These are phyloP conservation scores for Metarhizium rileyi DNA, from an alignment of 2,329 filamentous ascomycete genomes.

Conservation along the genomic window DNA sequence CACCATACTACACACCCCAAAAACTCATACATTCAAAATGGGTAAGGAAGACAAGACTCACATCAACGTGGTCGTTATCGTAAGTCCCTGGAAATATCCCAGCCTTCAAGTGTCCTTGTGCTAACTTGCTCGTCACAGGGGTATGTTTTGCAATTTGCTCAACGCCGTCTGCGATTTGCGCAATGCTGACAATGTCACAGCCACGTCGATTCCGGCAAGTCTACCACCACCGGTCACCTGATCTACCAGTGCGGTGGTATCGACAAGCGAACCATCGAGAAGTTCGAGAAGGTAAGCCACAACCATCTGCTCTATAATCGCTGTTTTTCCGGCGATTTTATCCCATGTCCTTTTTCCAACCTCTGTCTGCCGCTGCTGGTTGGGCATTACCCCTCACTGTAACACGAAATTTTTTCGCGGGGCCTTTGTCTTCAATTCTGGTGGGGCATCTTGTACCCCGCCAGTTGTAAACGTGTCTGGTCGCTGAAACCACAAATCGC, in stretches of 20 bases:
- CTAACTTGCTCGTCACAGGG: constrained; percentile 16
- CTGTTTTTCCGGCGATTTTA: not conserved
- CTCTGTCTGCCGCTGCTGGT: constrained; percentile 3
- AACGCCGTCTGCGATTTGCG: constrained; percentile 19
- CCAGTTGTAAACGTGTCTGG: not conserved
- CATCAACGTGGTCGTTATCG: constrained; percentile 98
- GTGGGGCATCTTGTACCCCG: constrained; percentile 12
- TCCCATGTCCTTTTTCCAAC: too few species aligned
- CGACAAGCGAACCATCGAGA: constrained; percentile 99
- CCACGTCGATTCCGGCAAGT: constrained; percentile 99
- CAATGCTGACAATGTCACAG: constrained; percentile 29
- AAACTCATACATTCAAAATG: constrained; percentile 5
- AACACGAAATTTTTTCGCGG: constrained; percentile 10
- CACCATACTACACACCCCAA: constrained; percentile 5
- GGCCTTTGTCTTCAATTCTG: constrained; percentile 4
- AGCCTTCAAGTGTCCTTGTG: too few species aligned
- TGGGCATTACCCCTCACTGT: constrained; percentile 3
- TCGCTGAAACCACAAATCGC: not conserved
- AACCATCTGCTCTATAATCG: not conserved
- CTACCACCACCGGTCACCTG: constrained; percentile 87
- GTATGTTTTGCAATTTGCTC: constrained; percentile 12
- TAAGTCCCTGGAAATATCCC: too few species aligned
- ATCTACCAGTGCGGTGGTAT: constrained; percentile 99
- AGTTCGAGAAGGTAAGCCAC: constrained; percentile 96
- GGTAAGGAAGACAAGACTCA: constrained; percentile 92